A percentile compares a stretch with the other conserved stretches of the same genome.
Evolutionary conservation across 352 stramenopile genomes (phyloP).

Genomic region (Pythium plurisporium): DNA sequence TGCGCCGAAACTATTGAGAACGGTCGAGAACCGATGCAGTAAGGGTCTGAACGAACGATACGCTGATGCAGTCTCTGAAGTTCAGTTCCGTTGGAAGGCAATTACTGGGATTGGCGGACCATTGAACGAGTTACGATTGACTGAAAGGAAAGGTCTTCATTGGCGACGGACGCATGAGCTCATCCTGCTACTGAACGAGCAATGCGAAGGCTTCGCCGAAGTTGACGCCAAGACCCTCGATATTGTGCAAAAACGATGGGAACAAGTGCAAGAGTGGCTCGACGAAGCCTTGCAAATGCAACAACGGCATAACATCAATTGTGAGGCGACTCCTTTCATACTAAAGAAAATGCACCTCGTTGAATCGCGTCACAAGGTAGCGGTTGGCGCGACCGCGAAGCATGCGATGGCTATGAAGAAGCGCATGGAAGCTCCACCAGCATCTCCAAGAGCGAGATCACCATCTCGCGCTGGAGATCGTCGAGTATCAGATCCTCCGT

Average conservation of each 20-base stretch:
- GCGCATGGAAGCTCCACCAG: not conserved
- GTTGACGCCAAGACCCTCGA: constrained; percentile 45
- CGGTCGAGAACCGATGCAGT: constrained; percentile 45
- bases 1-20: constrained; percentile 48
- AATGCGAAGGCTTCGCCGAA: constrained; percentile 65
- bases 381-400: not conserved
- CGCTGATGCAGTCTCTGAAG: constrained; percentile 51
- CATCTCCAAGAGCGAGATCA: constrained; percentile 9
- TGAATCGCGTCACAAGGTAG: constrained; percentile 14
- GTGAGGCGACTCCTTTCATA: constrained; percentile 57
- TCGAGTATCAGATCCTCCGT: not conserved
- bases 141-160: constrained; percentile 61
- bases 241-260: constrained; percentile 50
- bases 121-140: constrained; percentile 58
- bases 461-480: constrained; percentile 9
- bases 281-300: constrained; percentile 62
- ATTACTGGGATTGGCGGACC: constrained; percentile 57
- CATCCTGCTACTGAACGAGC: constrained; percentile 56
- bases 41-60: constrained; percentile 50
- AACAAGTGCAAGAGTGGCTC: constrained; percentile 63
- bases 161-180: constrained; percentile 73
- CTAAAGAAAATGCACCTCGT: constrained; percentile 64
- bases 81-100: constrained; percentile 74
- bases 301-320: constrained; percentile 55
- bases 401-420: constrained; percentile 10